These are phyloP conservation scores for Rhodotorula sp. DNA, from an alignment of 1,284 basidiomycete genomes.

Conservation along the genomic window DNA sequence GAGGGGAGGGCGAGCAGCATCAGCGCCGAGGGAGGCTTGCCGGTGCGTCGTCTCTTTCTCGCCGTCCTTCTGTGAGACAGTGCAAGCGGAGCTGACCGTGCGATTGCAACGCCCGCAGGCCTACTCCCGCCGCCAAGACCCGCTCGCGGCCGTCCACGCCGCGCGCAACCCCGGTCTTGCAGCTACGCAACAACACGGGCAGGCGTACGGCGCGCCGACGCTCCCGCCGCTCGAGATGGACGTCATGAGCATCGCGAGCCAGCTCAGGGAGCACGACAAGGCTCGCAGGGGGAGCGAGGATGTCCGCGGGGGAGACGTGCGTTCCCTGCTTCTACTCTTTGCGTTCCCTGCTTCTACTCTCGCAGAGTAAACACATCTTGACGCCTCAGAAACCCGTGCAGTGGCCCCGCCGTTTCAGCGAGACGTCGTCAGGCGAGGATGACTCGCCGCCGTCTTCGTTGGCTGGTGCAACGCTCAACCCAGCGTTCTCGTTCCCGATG, in stretches of 20 bases:
- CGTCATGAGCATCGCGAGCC: constrained; percentile 32
- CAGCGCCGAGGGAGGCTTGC: constrained; percentile 5
- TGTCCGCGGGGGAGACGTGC: constrained; percentile 8
- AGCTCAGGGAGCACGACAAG: constrained; percentile 35
- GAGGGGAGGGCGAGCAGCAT: constrained; percentile 29
- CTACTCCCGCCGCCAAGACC: constrained; percentile 22
- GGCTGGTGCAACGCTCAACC: constrained; percentile 17
- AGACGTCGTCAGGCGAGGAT: constrained; percentile 11
- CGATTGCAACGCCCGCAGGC: not conserved
- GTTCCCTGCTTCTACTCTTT: not conserved
- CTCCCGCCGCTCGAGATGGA: constrained; percentile 24
- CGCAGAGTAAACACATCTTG: not conserved
- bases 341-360: not conserved
- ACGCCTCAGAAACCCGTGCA: not conserved
- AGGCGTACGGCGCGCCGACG: not conserved
- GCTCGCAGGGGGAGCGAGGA: constrained; percentile 25
- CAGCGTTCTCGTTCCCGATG: constrained; percentile 33
- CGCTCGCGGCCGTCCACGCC: constrained; percentile 22
- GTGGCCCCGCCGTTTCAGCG: constrained; percentile 24
- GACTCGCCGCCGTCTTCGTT: constrained; percentile 13
- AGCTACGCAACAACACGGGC: not conserved
- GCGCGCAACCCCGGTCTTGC: constrained; percentile 23
- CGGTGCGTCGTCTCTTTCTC: constrained; percentile 8
- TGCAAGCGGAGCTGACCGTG: not conserved
- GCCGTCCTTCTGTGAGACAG: not conserved